Evolutionary conservation across 345 rosid species (phyloP), one percentile per base, ranked within the genome.

Genomic region (Melaleuca quinquenervia): DNA sequence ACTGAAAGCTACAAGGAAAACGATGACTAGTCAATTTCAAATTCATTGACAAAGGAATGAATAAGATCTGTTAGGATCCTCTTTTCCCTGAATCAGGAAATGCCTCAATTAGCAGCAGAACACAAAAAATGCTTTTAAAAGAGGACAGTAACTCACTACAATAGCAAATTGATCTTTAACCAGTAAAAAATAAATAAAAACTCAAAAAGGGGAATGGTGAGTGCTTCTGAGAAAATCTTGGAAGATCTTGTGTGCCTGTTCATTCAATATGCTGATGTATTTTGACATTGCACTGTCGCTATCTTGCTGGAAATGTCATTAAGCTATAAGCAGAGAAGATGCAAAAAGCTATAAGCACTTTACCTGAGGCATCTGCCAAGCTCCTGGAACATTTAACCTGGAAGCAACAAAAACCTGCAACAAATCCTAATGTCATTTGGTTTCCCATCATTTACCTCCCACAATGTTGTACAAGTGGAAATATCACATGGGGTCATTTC

Each of bases 341-440:
- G 45, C 60, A 83, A 90, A 74, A 74, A 55, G 85, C 36, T 78
- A 22, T 29, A 54, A n/a, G 27, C 64, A 36, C 32, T 87, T 55
- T 85, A 95, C 99, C 99, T 97, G 99, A 87, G 98, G 98, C 99
- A 97, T 97, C 93, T 97, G 99, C 99, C 99, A 97, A 44, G 98
- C 99, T 93, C 99, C 99, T 1, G 98, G 99, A 89, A 97, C 98
- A 90, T 97, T 97, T 90, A 97, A 90, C 87, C 98, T 97, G 5
- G 99, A 96, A 52, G 94, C 99, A 89, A 97, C 98, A 90, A 97
- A 97, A 32, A 97, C 92, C 99, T 97, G 93, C 87, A 62, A 86
- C 27, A 48, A 80, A 85, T 41, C n/a, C 44, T 22, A 32, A 50
- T 3, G 52, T 32, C 50, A 52, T 15, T 60, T 76, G 29, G 29